Base-by-base conservation (phyloP, 2,329 filamentous ascomycete genomes). In the Aspergillus candidus region DNA sequence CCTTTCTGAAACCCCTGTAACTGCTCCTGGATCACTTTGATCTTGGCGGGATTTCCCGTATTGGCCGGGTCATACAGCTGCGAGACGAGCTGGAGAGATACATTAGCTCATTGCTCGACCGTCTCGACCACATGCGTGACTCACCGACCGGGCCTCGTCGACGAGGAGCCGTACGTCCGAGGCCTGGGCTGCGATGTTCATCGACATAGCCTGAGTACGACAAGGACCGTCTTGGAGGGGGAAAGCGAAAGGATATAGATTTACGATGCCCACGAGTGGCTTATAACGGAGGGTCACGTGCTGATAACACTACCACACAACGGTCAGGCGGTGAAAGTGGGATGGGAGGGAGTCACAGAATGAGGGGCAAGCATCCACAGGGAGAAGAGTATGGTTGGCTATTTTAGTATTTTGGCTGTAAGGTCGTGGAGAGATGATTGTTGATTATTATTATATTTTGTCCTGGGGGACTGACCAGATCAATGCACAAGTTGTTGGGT, bases 1-100 rank as follows among this genome's bases (percentile, higher is more conserved):
- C 88, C 86, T 54, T 81, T 81, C 61, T 97, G 93, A 13, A 96
- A 72, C 18, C 76, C 74, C 50, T 93, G 87, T 11, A 98, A 73
- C 11, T 83, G 80, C 44, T 86, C 81, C 62, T 97, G 87, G 38
- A 82, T 80, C 39, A 72, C 65, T 22, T 67, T 64, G 47, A 76
- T 66, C 41, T 66, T 64, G 50, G 61, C 38, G 56, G 71, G 49
- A 61, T 64, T 58, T 60, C 58, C 52, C 70, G 72, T 58, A 70
- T 72, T 61, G 62, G 67, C 68, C 29, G 69, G 68, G 44, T 61
- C 55, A 53, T 69, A 69, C 29, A 72, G 56, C 43, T 64, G 59
- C 40, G 60, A 58, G 18, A 71, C 65, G 45, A 72, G 61, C 68
- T 71, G 43, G 14, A 31, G 13, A 35, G 33, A 33, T 14, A 12